Conservation (phyloP, 2,329 filamentous ascomycete species). For the Curvularia sp. region DNA sequence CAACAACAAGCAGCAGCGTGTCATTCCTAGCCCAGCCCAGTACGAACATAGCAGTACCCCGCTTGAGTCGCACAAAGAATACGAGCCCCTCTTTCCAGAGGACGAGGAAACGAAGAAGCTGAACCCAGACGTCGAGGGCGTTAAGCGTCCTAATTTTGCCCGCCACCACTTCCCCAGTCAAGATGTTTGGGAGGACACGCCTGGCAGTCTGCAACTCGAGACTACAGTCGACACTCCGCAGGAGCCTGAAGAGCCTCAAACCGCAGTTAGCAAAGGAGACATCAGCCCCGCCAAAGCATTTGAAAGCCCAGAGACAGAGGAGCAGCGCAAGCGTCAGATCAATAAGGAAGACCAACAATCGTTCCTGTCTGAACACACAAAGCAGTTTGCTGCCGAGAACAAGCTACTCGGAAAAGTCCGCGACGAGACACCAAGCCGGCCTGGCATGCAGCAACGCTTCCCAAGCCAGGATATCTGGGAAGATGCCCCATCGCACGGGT, state of each 20-base stretch:
- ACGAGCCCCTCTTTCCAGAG: slow-evolving; percentile 89
- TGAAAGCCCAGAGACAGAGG: slow-evolving; percentile 59
- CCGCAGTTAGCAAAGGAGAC: slow-evolving; percentile 50
- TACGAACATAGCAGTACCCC: slow-evolving; percentile 68
- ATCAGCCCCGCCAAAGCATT: slow-evolving; percentile 48
- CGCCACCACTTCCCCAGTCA: slow-evolving; percentile 83
- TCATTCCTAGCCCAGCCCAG: slow-evolving; percentile 47
- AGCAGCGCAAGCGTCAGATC: slow-evolving; percentile 56
- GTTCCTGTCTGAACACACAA: slow-evolving; percentile 56
- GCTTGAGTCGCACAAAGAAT: slow-evolving; percentile 88
- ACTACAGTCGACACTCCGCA: slow-evolving; percentile 87
- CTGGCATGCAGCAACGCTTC: slow-evolving; percentile 73
- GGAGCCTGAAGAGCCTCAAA: slow-evolving; percentile 57
- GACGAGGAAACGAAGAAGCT: slow-evolving; percentile 64
- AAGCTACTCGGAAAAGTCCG: slow-evolving; percentile 64
- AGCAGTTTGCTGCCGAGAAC: slow-evolving; percentile 64
- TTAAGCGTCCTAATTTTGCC: slow-evolving; percentile 61
- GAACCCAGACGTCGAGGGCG: slow-evolving; percentile 61
- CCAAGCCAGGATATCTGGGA: slow-evolving; percentile 96
- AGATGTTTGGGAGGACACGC: slow-evolving; percentile 97
- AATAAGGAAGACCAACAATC: slow-evolving; percentile 52
- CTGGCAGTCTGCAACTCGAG: slow-evolving; percentile 77
- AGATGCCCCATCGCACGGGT: slow-evolving; percentile 83
- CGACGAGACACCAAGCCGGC: slow-evolving; percentile 55
- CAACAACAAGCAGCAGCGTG: slow-evolving; percentile 64